Conservation (phyloP, 495 filamentous ascomycete genomes). For the Talaromyces adpressus region DNA sequence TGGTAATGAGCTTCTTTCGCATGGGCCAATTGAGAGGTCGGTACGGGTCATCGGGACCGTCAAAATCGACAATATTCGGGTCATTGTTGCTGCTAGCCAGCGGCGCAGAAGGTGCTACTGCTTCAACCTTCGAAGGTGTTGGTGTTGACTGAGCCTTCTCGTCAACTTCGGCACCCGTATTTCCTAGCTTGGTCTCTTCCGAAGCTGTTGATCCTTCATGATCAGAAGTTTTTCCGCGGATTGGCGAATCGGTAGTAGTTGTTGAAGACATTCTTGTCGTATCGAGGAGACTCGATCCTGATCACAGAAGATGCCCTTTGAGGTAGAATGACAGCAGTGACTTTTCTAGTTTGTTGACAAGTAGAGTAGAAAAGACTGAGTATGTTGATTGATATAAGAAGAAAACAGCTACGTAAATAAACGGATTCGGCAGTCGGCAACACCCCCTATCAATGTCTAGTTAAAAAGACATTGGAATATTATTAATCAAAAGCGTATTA, state of each 20-base stretch:
- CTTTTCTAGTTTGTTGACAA: background rate
- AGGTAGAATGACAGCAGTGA: background rate
- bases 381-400: background rate
- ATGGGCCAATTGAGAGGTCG: conserved; percentile 58
- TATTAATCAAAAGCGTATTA: background rate
- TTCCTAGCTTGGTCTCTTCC: background rate
- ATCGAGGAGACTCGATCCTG: background rate
- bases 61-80: conserved; percentile 52
- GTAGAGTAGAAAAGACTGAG: background rate
- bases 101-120: background rate
- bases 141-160: background rate
- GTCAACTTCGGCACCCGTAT: background rate
- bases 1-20: conserved; percentile 30
- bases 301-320: background rate
- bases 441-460: background rate
- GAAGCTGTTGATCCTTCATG: background rate
- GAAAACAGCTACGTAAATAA: background rate
- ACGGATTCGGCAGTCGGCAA: background rate
- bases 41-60: conserved; percentile 51
- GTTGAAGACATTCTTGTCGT: background rate
- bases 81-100: conserved; percentile 14
- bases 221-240: background rate
- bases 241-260: background rate
- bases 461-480: background rate
- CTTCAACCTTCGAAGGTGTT: background rate